A percentile compares a stretch with the other conserved stretches of the same genome.
Evolutionary conservation across 2,329 filamentous ascomycete species (phyloP).

Genomic region (Amylocarpus encephaloides): DNA sequence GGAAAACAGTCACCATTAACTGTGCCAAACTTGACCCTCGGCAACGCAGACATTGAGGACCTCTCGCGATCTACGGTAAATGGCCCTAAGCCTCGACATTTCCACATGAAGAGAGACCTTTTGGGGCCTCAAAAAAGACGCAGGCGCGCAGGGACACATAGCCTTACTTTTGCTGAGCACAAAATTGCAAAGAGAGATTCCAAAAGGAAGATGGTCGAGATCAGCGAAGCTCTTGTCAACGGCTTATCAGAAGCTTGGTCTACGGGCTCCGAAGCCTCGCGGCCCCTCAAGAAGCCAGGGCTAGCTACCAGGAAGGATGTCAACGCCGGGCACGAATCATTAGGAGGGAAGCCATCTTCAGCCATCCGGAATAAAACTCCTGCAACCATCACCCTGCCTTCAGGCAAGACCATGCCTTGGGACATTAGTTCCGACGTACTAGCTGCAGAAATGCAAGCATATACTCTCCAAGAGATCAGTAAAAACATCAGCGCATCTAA

Average conservation of each 20-base stretch:
- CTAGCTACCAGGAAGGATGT: constrained; percentile 13
- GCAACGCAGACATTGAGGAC: neutral
- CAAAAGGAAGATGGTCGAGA: neutral
- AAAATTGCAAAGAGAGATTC: constrained; percentile 31
- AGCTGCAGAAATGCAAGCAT: constrained; percentile 50
- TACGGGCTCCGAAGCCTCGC: neutral
- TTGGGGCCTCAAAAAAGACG: constrained; percentile 1
- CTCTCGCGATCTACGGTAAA: neutral
- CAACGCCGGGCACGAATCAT: constrained; percentile 1
- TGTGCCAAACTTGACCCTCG: neutral
- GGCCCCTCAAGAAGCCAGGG: constrained; percentile 26
- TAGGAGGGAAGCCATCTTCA: constrained; percentile 10
- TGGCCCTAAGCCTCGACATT: constrained; percentile 40
- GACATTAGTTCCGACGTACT: constrained; percentile 37
- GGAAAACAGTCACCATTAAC: neutral
- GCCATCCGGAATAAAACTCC: neutral
- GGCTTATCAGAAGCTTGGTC: neutral
- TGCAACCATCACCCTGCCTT: constrained; percentile 22
- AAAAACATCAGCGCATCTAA: constrained; percentile 23
- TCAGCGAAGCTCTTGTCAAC: neutral
- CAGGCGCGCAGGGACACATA: constrained; percentile 17
- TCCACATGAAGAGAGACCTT: constrained; percentile 45
- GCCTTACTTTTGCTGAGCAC: constrained; percentile 49
- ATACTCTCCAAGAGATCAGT: constrained; percentile 52
- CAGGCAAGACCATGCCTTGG: constrained; percentile 35